These are phyloP conservation scores for Rasamsonia emersonii DNA, from an alignment of 2,329 filamentous ascomycete species.

Conservation along the genomic window DNA sequence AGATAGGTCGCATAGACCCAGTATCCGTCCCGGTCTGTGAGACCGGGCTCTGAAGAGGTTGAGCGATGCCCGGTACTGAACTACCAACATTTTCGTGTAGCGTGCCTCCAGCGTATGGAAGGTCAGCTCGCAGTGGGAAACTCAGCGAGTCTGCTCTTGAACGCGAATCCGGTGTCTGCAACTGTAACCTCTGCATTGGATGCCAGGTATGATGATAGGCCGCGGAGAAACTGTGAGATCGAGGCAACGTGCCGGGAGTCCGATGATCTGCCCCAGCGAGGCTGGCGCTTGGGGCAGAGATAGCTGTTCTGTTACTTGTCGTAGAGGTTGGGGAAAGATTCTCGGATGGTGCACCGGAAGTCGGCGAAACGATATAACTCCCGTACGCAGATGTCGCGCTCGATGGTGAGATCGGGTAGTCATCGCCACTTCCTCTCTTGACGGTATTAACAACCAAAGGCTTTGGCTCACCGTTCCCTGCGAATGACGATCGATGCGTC, in stretches of 20 bases:
- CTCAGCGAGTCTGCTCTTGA: constrained; percentile 16
- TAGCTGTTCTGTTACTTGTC: constrained; percentile 17
- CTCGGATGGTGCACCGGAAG: constrained; percentile 18
- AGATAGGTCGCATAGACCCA: neutral
- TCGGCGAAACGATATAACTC: constrained; percentile 25
- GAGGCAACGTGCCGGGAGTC: constrained; percentile 19
- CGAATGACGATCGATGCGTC: constrained; percentile 29
- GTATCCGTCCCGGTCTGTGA: constrained; percentile 17
- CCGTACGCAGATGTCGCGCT: constrained; percentile 27
- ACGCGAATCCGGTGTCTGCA: constrained; percentile 20
- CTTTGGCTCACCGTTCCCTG: constrained; percentile 24
- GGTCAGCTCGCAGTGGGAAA: constrained; percentile 11
- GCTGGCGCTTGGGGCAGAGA: constrained; percentile 19
- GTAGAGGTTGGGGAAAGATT: constrained; percentile 17
- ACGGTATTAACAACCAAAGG: constrained; percentile 27
- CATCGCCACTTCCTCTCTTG: constrained; percentile 26
- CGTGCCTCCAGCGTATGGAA: constrained; percentile 21
- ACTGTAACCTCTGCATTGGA: constrained; percentile 19
- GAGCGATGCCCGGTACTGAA: constrained; percentile 19
- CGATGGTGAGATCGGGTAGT: constrained; percentile 30
- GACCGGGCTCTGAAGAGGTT: constrained; percentile 23
- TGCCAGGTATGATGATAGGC: constrained; percentile 15
- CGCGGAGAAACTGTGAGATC: constrained; percentile 30
- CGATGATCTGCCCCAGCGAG: constrained; percentile 19
- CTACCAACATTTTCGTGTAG: constrained; percentile 22